These are phyloP conservation scores for Boletus patriciae DNA, from an alignment of 768 basidiomycete species.

Conservation along the genomic window DNA sequence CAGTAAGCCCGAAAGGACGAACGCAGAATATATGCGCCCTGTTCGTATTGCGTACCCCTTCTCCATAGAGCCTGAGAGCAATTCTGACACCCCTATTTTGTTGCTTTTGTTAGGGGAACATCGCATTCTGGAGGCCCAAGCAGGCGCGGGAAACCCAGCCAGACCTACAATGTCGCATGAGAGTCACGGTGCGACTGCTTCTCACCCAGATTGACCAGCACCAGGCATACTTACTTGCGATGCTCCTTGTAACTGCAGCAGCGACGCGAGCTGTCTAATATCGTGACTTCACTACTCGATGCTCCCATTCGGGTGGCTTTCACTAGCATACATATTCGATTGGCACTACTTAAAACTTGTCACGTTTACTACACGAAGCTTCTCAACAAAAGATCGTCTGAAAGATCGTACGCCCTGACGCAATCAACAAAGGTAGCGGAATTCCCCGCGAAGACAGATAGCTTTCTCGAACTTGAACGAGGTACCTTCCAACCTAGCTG, in stretches of 20 bases:
- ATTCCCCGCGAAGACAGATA: slow-evolving; percentile 53
- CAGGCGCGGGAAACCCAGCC: slow-evolving; percentile 12
- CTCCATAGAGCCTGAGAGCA: not conserved
- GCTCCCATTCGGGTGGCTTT: too few relatives aligned
- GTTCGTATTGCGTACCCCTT: slow-evolving; percentile 7
- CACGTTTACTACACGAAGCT: too few relatives aligned
- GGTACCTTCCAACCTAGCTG: slow-evolving; percentile 58
- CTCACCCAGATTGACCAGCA: not conserved
- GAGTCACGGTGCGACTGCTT: not conserved
- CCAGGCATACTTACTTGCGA: not conserved
- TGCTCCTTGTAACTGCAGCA: too few relatives aligned
- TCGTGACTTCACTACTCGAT: too few relatives aligned
- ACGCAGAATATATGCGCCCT: slow-evolving; percentile 15
- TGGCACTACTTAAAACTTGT: too few relatives aligned
- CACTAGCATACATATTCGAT: too few relatives aligned
- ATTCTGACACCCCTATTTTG: not conserved
- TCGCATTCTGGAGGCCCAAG: slow-evolving; percentile 27
- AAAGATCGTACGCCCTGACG: too few relatives aligned
- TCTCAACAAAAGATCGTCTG: not conserved
- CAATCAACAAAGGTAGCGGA: slow-evolving; percentile 19
- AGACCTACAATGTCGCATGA: slow-evolving; percentile 14
- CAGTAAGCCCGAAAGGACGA: slow-evolving; percentile 23
- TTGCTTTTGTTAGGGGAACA: slow-evolving; percentile 23
- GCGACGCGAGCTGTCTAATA: too few relatives aligned
- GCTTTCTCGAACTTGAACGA: slow-evolving; percentile 63